Evolutionary conservation across 179 eudicot genomes (phyloP), one percentile per base, ranked within the genome.

Genomic region (Carnegiea gigantea): DNA sequence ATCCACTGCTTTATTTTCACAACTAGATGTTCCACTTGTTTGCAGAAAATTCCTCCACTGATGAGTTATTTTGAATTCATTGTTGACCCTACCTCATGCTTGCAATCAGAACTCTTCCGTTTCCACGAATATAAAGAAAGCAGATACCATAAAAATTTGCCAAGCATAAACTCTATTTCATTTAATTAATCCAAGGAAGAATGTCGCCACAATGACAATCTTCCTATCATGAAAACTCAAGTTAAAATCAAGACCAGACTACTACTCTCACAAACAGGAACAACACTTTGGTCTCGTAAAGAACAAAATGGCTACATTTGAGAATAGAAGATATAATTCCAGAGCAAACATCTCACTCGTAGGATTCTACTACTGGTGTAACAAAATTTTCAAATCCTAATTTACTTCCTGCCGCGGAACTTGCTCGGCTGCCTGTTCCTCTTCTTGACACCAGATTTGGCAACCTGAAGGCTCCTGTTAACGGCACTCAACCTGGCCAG

Each of bases 401-500:
- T 83, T 83, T 87, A 89, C 83, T 88, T 90, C 90, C 90, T 86
- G 85, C 89, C 92, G n/a, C 21, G 70, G 88, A 83, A 43, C 89
- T 77, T 90, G 44, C 81, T 64, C 33, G 97, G 90, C 88, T 95
- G 98, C 86, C 96, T 93, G 93, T 89, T 95, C 92, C 85, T 92
- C 95, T 93, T 95, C 96, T 93, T 95, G 62, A 87, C 93, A 78
- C 98, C 98, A 36, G 97, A 95, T 80, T 93, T 93, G 80, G 95
- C 86, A 43, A 95, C 98, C 89, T 91, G 95, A 26, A 93, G 93
- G 90, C 98, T 92, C 78, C 96, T 92, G 89, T 85, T 87, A 67
- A 95, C 93, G 30, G 83, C 91, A 76, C 98, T 92, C 90, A 93
- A 80, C 88, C 97, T 90, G 59, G 98, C 98, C 44, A 95, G 97